These are phyloP conservation scores for Melanomma pulvis-pyrius DNA, from an alignment of 495 filamentous ascomycete species.

Conservation along the genomic window DNA sequence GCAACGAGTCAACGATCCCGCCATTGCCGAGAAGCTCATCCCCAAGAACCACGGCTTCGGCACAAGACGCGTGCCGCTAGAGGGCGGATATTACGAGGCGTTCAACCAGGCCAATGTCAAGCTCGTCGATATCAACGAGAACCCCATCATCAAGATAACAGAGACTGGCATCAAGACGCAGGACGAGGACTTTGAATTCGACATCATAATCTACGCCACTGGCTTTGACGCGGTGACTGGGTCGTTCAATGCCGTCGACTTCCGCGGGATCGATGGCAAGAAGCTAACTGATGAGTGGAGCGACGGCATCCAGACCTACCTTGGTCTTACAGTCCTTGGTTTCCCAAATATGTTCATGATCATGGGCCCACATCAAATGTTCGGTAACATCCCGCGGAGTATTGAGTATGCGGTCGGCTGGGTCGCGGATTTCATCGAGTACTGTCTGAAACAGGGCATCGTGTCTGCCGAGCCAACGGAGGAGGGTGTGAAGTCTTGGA, in stretches of 20 bases:
- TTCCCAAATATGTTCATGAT: slow-evolving; percentile 13
- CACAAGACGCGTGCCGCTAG: slow-evolving; percentile 39
- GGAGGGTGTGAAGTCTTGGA: not conserved
- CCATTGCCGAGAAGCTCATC: slow-evolving; percentile 39
- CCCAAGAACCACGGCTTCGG: slow-evolving; percentile 41
- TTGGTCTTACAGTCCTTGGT: not conserved
- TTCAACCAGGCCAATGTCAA: slow-evolving; percentile 47
- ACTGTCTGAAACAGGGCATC: not conserved
- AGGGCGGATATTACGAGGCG: slow-evolving; percentile 45
- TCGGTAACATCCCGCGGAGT: slow-evolving; percentile 1
- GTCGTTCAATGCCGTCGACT: slow-evolving; percentile 32
- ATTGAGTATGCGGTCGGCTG: not conserved
- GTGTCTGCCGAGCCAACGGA: not conserved
- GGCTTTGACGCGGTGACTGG: slow-evolving; percentile 45
- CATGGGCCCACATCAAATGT: slow-evolving; percentile 7
- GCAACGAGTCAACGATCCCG: slow-evolving; percentile 40
- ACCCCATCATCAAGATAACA: slow-evolving; percentile 36
- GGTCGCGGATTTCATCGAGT: not conserved
- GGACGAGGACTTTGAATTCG: slow-evolving; percentile 16
- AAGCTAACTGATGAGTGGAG: slow-evolving; percentile 1
- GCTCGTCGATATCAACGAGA: slow-evolving; percentile 44
- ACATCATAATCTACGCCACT: slow-evolving; percentile 37
- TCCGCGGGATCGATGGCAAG: not conserved
- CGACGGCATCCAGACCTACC: not conserved
- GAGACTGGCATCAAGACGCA: slow-evolving; percentile 24